Conservation (phyloP, 371 early-diverging fungal species). For the Furculomyces boomerangus region DNA sequence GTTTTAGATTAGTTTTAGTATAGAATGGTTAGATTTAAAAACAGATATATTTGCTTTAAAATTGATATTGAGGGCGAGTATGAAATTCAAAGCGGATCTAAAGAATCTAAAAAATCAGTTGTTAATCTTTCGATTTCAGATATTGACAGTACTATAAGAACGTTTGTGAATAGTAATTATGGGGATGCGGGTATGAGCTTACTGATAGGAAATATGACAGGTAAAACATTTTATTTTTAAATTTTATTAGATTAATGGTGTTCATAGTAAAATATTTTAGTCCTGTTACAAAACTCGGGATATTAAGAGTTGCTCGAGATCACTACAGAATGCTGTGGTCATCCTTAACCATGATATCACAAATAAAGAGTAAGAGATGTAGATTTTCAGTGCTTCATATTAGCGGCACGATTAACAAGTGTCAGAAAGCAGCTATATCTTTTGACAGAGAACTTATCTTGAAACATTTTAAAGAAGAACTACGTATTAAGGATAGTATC, state of each 20-base stretch:
- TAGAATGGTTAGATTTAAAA: conserved; percentile 48
- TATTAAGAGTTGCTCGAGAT: conserved; percentile 39
- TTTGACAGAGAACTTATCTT: conserved; percentile 29
- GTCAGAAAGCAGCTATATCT: conserved; percentile 31
- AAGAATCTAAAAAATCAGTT: neutral
- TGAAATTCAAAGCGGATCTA: conserved; percentile 2
- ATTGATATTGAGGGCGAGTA: conserved; percentile 15
- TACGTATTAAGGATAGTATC: too few species aligned
- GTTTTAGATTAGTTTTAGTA: too few species aligned
- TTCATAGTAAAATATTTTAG: conserved; percentile 39
- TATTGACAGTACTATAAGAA: conserved; percentile 17
- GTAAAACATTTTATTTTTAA: conserved; percentile 8
- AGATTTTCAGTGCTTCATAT: conserved; percentile 34
- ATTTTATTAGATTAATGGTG: neutral
- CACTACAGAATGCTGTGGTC: conserved; percentile 34
- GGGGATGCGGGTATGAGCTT: conserved; percentile 36
- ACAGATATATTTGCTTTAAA: conserved; percentile 38
- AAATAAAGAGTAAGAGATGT: conserved; percentile 23
- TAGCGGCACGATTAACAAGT: conserved; percentile 38
- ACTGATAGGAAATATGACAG: conserved; percentile 19
- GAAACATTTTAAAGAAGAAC: neutral
- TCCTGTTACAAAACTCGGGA: conserved; percentile 36
- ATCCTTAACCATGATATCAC: conserved; percentile 31
- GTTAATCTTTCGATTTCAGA: conserved; percentile 3
- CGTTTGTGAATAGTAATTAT: conserved; percentile 33